phyloP scores from a whole-genome alignment of 805 yeast species.

The Candida railenensis region DNA sequence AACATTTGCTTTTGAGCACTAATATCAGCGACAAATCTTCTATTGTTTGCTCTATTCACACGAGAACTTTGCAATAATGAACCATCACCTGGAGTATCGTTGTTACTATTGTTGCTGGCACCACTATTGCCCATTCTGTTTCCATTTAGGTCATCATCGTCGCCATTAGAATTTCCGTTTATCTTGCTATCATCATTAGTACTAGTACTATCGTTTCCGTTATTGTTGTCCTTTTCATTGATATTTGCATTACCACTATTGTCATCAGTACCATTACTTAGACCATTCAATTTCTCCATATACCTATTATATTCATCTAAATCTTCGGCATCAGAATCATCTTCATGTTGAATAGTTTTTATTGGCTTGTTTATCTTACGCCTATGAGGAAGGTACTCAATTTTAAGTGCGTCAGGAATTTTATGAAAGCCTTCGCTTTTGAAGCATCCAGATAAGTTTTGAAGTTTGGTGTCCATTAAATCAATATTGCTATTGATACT shows the following conservation, averaged over 20 bases:
- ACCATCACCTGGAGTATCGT: conserved; percentile 2
- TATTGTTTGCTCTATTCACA: conserved; percentile 79
- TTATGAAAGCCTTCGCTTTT: conserved; percentile 72
- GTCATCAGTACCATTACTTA: conserved; percentile 6
- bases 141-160: neutral
- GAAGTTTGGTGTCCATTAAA: conserved; percentile 27
- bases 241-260: neutral
- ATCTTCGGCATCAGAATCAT: conserved; percentile 35
- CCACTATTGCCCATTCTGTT: neutral
- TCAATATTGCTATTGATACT: conserved; percentile 24
- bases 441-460: conserved; percentile 57
- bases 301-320: conserved; percentile 6
- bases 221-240: neutral
- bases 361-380: conserved; percentile 67
- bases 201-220: neutral
- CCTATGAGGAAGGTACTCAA: conserved; percentile 80
- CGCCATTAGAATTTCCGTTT: neutral
- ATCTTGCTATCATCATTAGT: neutral
- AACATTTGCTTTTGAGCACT: conserved; percentile 75
- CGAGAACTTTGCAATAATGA: conserved; percentile 63
- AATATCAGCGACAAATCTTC: conserved; percentile 87
- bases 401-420: conserved; percentile 69
- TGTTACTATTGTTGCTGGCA: conserved; percentile 6
- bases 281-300: conserved; percentile 2
- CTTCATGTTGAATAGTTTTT: conserved; percentile 69